phyloP scores from a whole-genome alignment of 179 eudicot genomes.

The Vitellaria paradoxa region DNA sequence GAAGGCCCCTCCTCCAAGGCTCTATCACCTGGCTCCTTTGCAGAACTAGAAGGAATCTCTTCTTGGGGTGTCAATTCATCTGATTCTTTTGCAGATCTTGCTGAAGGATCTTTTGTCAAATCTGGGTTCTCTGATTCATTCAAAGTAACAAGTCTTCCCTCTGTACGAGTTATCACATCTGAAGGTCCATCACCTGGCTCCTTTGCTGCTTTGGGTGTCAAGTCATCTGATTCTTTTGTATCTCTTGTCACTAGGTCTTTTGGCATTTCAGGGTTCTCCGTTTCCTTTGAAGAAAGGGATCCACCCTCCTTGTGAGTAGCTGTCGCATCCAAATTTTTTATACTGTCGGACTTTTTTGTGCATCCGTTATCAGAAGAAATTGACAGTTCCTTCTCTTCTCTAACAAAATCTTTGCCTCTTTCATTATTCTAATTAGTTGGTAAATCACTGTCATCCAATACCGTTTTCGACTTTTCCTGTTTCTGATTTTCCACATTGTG shows the following conservation, averaged over 20 bases:
- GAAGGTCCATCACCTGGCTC: slow-evolving; percentile 30
- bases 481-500: slow-evolving; percentile 24
- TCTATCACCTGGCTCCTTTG: slow-evolving; percentile 31
- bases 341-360: slow-evolving; percentile 18
- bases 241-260: slow-evolving; percentile 29
- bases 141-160: slow-evolving; percentile 11
- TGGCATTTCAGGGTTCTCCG: slow-evolving; percentile 24
- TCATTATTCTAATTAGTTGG: slow-evolving; percentile 24
- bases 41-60: slow-evolving; percentile 33
- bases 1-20: slow-evolving; percentile 24
- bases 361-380: slow-evolving; percentile 23
- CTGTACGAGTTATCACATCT: slow-evolving; percentile 21
- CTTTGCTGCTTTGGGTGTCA: slow-evolving; percentile 31
- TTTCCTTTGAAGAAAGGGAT: slow-evolving; percentile 21
- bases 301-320: slow-evolving; percentile 27
- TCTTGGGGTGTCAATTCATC: slow-evolving; percentile 29
- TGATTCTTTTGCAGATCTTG: slow-evolving; percentile 25
- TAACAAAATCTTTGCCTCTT: slow-evolving; percentile 28
- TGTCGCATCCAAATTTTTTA: slow-evolving; percentile 27
- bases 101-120: slow-evolving; percentile 25
- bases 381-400: slow-evolving; percentile 27
- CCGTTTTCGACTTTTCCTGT: slow-evolving; percentile 28
- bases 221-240: slow-evolving; percentile 33
- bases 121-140: slow-evolving; percentile 27
- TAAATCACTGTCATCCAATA: slow-evolving; percentile 20